These are phyloP conservation scores for Irpex rosettiformis DNA, from an alignment of 1,284 basidiomycete genomes.

Conservation along the genomic window DNA sequence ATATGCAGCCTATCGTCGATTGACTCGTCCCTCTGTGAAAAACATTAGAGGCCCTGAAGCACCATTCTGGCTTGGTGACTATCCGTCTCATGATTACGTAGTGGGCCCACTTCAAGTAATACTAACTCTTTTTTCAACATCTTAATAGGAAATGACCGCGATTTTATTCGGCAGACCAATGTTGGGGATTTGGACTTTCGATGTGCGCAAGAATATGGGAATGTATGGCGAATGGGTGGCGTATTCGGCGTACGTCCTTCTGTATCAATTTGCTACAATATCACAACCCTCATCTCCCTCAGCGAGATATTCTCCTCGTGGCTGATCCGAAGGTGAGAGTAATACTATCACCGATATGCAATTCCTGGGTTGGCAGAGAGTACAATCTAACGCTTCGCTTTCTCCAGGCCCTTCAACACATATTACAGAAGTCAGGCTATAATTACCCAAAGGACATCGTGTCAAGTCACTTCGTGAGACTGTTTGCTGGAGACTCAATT, in stretches of 20 bases:
- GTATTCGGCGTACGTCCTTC: conserved; percentile 6
- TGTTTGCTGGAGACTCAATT: conserved; percentile 22
- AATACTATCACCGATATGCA: too few relatives aligned
- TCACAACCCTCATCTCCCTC: background rate
- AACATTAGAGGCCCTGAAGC: conserved; percentile 12
- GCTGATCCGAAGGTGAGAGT: conserved; percentile 21
- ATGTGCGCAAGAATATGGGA: conserved; percentile 31
- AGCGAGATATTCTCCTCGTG: conserved; percentile 19
- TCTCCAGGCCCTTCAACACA: conserved; percentile 23
- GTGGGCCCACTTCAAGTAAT: too few relatives aligned
- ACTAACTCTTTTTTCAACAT: background rate
- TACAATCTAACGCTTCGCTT: background rate
- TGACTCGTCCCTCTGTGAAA: conserved; percentile 3
- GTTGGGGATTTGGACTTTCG: conserved; percentile 30
- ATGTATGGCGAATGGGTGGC: conserved; percentile 22
- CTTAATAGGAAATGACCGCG: conserved; percentile 8
- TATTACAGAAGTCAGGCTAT: conserved; percentile 28
- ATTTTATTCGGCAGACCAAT: conserved; percentile 23
- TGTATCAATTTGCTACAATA: background rate
- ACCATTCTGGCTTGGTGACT: conserved; percentile 9
- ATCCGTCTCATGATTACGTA: too few relatives aligned
- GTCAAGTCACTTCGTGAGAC: conserved; percentile 1
- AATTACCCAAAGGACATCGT: conserved; percentile 19
- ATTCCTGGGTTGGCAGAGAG: background rate
- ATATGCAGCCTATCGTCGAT: background rate